Base-by-base conservation (phyloP, 2,329 filamentous ascomycete species). In the Metarhizium brunneum region DNA sequence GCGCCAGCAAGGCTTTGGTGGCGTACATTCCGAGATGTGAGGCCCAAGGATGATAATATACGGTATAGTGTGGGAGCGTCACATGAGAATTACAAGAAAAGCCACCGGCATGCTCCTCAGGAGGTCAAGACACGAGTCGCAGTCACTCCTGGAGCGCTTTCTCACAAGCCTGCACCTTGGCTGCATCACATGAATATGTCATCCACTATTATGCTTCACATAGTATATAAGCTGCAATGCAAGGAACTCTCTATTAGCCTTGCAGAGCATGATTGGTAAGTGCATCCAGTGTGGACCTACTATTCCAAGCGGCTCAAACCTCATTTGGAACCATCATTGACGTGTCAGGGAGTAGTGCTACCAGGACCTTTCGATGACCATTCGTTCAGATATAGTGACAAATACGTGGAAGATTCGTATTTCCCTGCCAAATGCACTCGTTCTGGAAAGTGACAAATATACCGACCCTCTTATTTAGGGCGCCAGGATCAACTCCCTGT, bases 1-100 rank as follows among this genome's bases (percentile, higher is more conserved):
- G 91, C 13, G 88, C 88, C 6, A 96, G 92, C 70, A 96, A 96
- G 72, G 88, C 86, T 54, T 71, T 86, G 69, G 82, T 84, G n/a
- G 82, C 79, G 35, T 86, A 83, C 62, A 73, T 85, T 25, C 80
- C 81, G 4, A 70, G 64, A 4, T 62, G 14, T 3, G 20, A 5
- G 2, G 10, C 56, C 40, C 8, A 29, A 47, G 25, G 35, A 18
- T 20, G 32, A 35, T 35, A 10, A 56, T 40, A 10, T 29, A 11
- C 7, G 32, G 32, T 35, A 11, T 11, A 11, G 32, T 11, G 32
- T 35, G 6, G 32, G 7, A 35, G 6, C 32, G 10, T 35, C 32
- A 35, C 32, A 25, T 25, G 20, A 35, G 32, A 35, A 11, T 7
- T 35, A 8, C 10, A 11, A 7, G n/a, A 16, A 6, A 13, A 3